These are phyloP conservation scores for Lyophyllum semitale DNA, from an alignment of 768 basidiomycete genomes.

Conservation along the genomic window DNA sequence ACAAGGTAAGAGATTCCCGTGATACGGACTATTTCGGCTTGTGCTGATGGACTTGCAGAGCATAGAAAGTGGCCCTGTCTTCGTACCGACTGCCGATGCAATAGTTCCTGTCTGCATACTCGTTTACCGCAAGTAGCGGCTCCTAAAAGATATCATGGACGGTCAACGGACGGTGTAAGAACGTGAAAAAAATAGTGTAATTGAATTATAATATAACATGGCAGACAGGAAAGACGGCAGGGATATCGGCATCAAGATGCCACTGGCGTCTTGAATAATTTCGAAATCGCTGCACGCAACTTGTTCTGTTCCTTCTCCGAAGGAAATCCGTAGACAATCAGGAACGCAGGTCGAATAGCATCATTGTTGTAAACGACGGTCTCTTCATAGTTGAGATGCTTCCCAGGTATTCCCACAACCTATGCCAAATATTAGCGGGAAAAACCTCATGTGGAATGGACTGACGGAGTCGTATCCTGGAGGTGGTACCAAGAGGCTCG, in stretches of 20 bases:
- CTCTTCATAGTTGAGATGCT: conserved; percentile 68
- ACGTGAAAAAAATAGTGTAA: conserved; percentile 7
- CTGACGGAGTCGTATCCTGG: conserved; percentile 61
- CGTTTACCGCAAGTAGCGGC: conserved; percentile 50
- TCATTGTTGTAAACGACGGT: conserved; percentile 69
- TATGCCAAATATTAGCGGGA: conserved; percentile 20
- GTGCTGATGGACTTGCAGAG: conserved; percentile 32
- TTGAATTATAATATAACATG: conserved; percentile 9
- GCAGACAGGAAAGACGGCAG: conserved; percentile 12
- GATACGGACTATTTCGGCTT: neutral
- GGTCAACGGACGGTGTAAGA: neutral
- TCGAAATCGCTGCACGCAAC: conserved; percentile 34
- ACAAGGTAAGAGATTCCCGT: conserved; percentile 9
- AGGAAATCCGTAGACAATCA: conserved; percentile 58
- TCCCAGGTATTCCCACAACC: conserved; percentile 66
- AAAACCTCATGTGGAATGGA: neutral
- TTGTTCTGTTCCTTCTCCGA: conserved; percentile 28
- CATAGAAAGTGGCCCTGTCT: conserved; percentile 50
- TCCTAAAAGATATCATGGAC: neutral
- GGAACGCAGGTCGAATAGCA: conserved; percentile 65
- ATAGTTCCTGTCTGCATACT: conserved; percentile 60
- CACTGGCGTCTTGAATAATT: conserved; percentile 50
- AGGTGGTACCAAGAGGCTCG: conserved; percentile 50
- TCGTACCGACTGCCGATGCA: conserved; percentile 54
- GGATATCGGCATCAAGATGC: conserved; percentile 31